Evolutionary conservation across 2,329 filamentous ascomycete genomes (phyloP), one percentile per base, ranked within the genome.

Genomic region (Cryphonectria radicalis): DNA sequence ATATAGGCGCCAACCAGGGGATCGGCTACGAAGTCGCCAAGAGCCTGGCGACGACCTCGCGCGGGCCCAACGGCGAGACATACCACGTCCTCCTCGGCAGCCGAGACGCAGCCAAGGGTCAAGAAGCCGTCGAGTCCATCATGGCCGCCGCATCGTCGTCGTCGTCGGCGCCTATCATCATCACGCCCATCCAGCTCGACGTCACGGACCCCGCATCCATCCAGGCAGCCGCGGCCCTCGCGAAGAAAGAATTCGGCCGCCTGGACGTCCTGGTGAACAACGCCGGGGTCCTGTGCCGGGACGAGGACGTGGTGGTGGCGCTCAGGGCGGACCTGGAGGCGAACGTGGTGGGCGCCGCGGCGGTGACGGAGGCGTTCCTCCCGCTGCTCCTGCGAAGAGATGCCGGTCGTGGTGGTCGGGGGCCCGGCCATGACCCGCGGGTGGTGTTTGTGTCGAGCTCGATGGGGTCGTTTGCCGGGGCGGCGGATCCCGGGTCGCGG

Each of bases 31-130:
- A 53, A n/a, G 46, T 53, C 46, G 46, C 46, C 46, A 53, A 53
- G 46, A n/a, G 7, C 7, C 46, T 53, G 7, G 46, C 55, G 11
- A 42, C 62, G 35, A 11, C 13, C 17, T 17, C 46, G 7, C 46
- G 46, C 19, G 46, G 46, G 4, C 46, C 46, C 46, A 60, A 35
- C 46, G 65, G 69, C 0, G 50, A 70, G 35, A 43, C 73, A 0
- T 79, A 78, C 68, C 71, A 73, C 60, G 71, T 80, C 14, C 53
- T 80, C 42, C 17, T 80, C n/a, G 78, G 78, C 22, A 72, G 75
- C 40, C 77, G 76, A 5, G 72, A 75, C 42, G 66, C 75, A 0
- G 63, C 68, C 11, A 78, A 78, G 50, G 78, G 74, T 25, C 46
- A 77, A 46, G 66, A 70, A 6, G 77, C 76, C 0, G 76, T 69